Evolutionary conservation across 2,329 filamentous ascomycete species (phyloP).

Genomic region (Chaetoscypha palmicola): DNA sequence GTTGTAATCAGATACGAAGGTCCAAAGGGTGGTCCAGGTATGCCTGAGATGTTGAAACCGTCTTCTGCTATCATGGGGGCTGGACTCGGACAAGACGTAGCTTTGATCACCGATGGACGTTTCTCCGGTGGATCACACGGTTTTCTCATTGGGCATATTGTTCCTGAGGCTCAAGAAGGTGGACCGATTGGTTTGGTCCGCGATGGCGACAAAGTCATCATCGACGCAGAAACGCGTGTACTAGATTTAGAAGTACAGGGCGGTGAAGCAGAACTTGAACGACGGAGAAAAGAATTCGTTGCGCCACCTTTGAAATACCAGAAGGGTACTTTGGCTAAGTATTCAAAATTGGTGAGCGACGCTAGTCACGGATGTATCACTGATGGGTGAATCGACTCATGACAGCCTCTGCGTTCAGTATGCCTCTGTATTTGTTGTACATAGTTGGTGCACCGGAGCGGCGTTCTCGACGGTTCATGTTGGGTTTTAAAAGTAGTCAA

Average conservation of each 20-base stretch:
- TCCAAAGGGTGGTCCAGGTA: slow-evolving; percentile 65
- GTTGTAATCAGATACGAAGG: slow-evolving; percentile 71
- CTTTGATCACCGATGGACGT: slow-evolving; percentile 64
- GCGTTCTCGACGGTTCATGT: too few relatives aligned
- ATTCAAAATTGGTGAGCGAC: slow-evolving; percentile 46
- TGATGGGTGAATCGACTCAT: slow-evolving; percentile 32
- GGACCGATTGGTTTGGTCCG: slow-evolving; percentile 51
- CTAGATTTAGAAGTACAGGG: slow-evolving; percentile 43
- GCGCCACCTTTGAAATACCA: slow-evolving; percentile 50
- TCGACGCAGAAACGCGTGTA: slow-evolving; percentile 49
- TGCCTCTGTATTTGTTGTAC: not conserved
- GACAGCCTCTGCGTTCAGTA: not conserved
- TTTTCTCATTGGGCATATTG: slow-evolving; percentile 56
- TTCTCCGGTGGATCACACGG: slow-evolving; percentile 54
- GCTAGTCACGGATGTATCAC: slow-evolving; percentile 54
- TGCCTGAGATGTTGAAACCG: slow-evolving; percentile 70
- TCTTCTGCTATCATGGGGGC: slow-evolving; percentile 68
- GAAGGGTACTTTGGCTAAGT: slow-evolving; percentile 54
- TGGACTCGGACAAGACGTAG: slow-evolving; percentile 61
- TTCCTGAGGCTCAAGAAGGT: slow-evolving; percentile 53
- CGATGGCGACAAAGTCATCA: slow-evolving; percentile 53
- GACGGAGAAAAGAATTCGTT: slow-evolving; percentile 43
- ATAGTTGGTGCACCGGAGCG: not conserved
- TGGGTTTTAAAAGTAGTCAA: too few relatives aligned
- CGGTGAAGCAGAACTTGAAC: slow-evolving; percentile 41